Conservation (phyloP, 192 early-diverging fungal species). For the Oehlia diaphana region DNA sequence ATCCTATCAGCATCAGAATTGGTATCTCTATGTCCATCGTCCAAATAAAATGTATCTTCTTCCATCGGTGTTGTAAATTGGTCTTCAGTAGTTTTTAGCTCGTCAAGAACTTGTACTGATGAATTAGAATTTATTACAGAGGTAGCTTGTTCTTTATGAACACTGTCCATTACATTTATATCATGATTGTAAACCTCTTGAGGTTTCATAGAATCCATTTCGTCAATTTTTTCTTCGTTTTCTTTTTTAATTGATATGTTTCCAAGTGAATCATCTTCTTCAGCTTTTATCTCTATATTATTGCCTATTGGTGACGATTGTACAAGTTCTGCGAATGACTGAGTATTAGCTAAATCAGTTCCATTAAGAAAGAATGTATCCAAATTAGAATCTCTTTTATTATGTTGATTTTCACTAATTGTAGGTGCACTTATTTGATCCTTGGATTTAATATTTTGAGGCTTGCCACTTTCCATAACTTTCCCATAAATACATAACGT, state of each 20-base stretch:
- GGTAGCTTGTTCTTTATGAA: conserved; percentile 1
- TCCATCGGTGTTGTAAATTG: conserved; percentile 14
- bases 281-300: not conserved
- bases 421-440: not conserved
- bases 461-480: conserved; percentile 18
- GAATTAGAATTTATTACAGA: not conserved
- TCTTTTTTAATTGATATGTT: not conserved
- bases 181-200: not conserved
- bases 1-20: conserved; percentile 12
- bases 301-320: not conserved
- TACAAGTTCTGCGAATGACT: not conserved
- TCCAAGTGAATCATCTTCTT: not conserved
- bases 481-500: conserved; percentile 33
- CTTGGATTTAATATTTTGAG: not conserved
- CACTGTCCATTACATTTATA: not conserved
- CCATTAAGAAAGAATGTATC: conserved; percentile 4
- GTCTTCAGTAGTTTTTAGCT: not conserved
- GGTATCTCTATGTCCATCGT: conserved; percentile 17
- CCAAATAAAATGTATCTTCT: conserved; percentile 5
- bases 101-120: not conserved
- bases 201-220: not conserved
- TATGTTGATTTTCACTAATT: not conserved
- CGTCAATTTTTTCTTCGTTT: not conserved
- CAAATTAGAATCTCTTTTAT: not conserved
- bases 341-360: not conserved